Conservation (phyloP, 2,329 filamentous ascomycete species). For the Fusarium temperatum region DNA sequence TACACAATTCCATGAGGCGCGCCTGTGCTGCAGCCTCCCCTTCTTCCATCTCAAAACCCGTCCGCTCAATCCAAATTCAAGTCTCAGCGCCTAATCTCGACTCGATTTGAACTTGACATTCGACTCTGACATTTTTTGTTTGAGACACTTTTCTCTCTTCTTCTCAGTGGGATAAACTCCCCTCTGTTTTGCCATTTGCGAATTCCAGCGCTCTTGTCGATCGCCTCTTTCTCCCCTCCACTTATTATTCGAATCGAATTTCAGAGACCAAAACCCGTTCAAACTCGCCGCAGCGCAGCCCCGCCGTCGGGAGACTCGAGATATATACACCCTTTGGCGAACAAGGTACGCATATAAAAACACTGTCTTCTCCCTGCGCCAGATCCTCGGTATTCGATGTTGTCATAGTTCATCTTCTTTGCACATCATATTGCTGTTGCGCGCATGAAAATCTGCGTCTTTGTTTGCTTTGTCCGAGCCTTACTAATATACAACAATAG, state of each 20-base stretch:
- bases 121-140: constrained; percentile 26
- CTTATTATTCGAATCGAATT: constrained; percentile 39
- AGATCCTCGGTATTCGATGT: neutral
- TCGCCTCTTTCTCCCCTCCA: constrained; percentile 23
- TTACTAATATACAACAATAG: constrained; percentile 38
- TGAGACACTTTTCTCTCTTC: constrained; percentile 24
- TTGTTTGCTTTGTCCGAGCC: constrained; percentile 12
- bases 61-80: constrained; percentile 34
- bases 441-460: constrained; percentile 8
- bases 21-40: constrained; percentile 45
- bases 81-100: constrained; percentile 34
- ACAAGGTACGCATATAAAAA: constrained; percentile 39
- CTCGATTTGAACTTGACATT: constrained; percentile 22
- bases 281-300: constrained; percentile 40
- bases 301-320: constrained; percentile 39
- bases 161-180: constrained; percentile 15
- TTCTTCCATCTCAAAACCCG: constrained; percentile 42
- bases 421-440: neutral
- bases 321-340: constrained; percentile 34
- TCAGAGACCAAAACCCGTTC: constrained; percentile 34
- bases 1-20: constrained; percentile 55
- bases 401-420: neutral
- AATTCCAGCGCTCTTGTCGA: constrained; percentile 8
- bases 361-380: neutral
- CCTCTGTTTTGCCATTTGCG: neutral